Conservation (phyloP, 306 rosid genomes). For the Acacia crassicarpa region DNA sequence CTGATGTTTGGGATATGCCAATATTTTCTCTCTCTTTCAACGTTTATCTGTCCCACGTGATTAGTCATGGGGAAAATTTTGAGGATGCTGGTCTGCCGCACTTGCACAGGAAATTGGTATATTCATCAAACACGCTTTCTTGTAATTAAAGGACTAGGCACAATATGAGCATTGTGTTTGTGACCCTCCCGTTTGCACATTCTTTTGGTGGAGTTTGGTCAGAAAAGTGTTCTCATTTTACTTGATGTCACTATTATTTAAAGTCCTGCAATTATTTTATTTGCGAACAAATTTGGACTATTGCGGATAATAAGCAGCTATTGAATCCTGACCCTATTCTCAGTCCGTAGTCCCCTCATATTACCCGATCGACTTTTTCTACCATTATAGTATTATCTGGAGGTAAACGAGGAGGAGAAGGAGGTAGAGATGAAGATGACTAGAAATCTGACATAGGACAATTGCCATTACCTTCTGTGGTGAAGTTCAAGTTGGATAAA, state of each 20-base stretch:
- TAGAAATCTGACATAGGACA: background rate
- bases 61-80: background rate
- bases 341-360: background rate
- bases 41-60: background rate
- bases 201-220: background rate
- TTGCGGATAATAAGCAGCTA: background rate
- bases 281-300: background rate
- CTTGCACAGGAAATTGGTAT: background rate
- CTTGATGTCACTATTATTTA: background rate
- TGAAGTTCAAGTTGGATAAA: too few relatives aligned
- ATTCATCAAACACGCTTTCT: background rate
- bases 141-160: background rate
- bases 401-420: background rate
- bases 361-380: background rate
- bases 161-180: background rate
- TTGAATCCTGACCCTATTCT: background rate
- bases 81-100: background rate
- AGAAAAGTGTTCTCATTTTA: background rate
- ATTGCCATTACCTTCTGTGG: background rate
- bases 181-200: background rate
- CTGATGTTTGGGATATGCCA: background rate
- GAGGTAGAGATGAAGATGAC: background rate
- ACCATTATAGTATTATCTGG: background rate
- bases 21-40: background rate
- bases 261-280: background rate